phyloP scores from a whole-genome alignment of 192 early-diverging fungal species.

The Obelidium mucronatum region DNA sequence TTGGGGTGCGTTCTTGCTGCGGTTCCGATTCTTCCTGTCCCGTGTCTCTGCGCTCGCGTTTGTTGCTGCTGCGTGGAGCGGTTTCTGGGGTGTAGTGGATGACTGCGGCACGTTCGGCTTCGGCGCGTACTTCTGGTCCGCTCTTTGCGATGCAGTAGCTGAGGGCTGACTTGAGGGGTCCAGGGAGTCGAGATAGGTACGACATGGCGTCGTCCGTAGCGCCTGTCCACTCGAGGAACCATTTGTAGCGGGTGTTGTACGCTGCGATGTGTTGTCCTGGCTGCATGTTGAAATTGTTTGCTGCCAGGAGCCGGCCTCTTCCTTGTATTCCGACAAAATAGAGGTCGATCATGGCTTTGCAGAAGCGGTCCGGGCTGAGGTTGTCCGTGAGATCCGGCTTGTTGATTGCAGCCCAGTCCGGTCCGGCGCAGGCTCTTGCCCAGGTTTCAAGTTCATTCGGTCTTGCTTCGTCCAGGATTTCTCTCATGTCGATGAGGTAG shows the following conservation, averaged over 20 bases:
- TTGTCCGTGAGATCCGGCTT: background rate
- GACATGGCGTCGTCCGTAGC: background rate
- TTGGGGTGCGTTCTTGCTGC: background rate
- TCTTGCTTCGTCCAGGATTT: background rate
- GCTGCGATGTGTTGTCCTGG: background rate
- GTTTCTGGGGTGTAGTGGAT: background rate
- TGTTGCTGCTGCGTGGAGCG: background rate
- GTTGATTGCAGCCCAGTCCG: background rate
- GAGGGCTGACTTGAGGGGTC: background rate
- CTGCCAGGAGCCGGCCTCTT: background rate
- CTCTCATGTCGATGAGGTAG: no score
- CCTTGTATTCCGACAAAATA: background rate
- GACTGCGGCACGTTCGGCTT: background rate
- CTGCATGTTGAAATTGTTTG: background rate
- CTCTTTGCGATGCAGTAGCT: background rate
- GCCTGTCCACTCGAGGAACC: background rate
- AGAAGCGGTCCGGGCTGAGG: background rate
- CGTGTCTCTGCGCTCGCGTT: background rate
- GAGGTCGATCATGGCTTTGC: background rate
- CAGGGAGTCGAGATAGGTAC: background rate
- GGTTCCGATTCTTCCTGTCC: no score
- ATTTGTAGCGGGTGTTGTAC: background rate
- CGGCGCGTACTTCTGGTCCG: background rate
- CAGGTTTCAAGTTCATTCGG: background rate
- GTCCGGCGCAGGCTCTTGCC: background rate